phyloP scores from a whole-genome alignment of 148 eudicot species.

The Heliosperma pusillum region DNA sequence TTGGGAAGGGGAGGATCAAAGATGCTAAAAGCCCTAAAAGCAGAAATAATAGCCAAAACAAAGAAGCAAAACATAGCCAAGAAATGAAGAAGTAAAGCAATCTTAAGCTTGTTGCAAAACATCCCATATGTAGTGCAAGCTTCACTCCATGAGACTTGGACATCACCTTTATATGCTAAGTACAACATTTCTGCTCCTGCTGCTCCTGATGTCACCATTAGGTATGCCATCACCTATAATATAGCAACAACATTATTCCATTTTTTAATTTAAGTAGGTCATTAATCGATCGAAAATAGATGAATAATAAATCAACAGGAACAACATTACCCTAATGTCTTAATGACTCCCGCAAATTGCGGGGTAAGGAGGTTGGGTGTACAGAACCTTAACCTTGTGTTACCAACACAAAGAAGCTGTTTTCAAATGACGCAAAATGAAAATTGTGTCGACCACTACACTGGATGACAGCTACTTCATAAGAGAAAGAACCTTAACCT shows the following conservation, averaged over 20 bases:
- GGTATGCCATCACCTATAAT: slow-evolving; percentile 66
- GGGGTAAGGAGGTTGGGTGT: no score
- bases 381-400: no score
- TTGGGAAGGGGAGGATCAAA: slow-evolving; percentile 63
- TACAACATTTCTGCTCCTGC: slow-evolving; percentile 58
- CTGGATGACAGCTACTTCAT: no score
- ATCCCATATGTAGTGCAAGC: slow-evolving; percentile 71
- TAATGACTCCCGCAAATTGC: no score
- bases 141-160: slow-evolving; percentile 71
- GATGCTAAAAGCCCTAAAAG: slow-evolving; percentile 56
- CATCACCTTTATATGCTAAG: slow-evolving; percentile 67
- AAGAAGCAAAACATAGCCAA: slow-evolving; percentile 59
- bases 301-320: no score
- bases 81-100: slow-evolving; percentile 53
- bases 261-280: no score
- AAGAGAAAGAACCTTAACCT: no score
- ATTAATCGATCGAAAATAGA: no score
- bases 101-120: slow-evolving; percentile 60
- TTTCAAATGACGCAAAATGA: no score
- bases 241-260: not conserved
- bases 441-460: no score
- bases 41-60: slow-evolving; percentile 60
- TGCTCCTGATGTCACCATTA: slow-evolving; percentile 72
- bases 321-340: no score
- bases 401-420: no score